Evolutionary conservation across 1,139 yeast species (phyloP).

Genomic region (Kazachstania sp.): DNA sequence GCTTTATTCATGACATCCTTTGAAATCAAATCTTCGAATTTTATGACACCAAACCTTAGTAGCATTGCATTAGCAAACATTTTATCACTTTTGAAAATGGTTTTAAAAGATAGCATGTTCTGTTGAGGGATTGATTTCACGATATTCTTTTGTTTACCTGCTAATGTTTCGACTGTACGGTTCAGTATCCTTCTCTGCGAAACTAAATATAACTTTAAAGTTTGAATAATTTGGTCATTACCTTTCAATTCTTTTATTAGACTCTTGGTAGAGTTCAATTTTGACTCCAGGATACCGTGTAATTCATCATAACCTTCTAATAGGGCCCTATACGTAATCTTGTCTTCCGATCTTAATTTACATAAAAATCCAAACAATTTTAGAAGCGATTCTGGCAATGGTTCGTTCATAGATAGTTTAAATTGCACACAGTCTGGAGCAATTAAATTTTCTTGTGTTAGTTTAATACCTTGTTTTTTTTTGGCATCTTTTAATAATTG

Average conservation of each 20-base stretch:
- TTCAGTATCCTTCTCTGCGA: constrained; percentile 44
- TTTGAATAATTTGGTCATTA: constrained; percentile 15
- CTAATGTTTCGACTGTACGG: constrained; percentile 40
- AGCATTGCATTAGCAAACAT: constrained; percentile 48
- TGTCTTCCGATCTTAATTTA: constrained; percentile 23
- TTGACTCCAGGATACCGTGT: constrained; percentile 42
- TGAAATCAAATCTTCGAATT: constrained; percentile 44
- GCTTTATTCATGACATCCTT: constrained; percentile 49
- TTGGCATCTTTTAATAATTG: constrained; percentile 16
- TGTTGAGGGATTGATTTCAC: constrained; percentile 32
- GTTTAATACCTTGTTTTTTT: constrained; percentile 16
- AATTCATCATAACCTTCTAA: constrained; percentile 39
- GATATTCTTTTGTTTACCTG: constrained; percentile 44
- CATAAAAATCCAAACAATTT: constrained; percentile 28
- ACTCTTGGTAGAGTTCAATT: constrained; percentile 32
- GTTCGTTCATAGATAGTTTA: constrained; percentile 10
- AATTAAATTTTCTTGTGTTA: constrained; percentile 11
- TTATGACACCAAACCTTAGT: constrained; percentile 47
- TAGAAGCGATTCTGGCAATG: constrained; percentile 27
- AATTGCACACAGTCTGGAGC: constrained; percentile 23
- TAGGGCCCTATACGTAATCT: constrained; percentile 26
- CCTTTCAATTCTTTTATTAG: constrained; percentile 10
- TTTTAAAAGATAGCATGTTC: constrained; percentile 47
- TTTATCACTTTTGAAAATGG: constrained; percentile 47
- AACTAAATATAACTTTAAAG: constrained; percentile 35